Conservation (phyloP, 805 yeast genomes). For the Starmerella davenportii region DNA sequence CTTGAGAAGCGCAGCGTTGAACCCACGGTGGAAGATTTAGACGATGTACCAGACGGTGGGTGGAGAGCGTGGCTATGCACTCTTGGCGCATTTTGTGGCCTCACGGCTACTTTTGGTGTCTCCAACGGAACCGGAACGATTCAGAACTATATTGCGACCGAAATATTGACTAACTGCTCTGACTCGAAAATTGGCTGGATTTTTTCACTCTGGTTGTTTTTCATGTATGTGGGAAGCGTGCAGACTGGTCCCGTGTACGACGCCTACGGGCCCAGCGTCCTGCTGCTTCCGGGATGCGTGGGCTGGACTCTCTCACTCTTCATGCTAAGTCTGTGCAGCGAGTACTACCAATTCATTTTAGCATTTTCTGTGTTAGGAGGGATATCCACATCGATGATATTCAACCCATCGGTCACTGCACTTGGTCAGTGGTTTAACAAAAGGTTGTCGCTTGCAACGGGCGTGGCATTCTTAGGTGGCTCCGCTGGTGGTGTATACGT, state of each 20-base stretch:
- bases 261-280: conserved; percentile 32
- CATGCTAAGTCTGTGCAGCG: conserved; percentile 32
- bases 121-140: conserved; percentile 51
- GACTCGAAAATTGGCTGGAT: conserved; percentile 51
- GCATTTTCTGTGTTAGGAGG: conserved; percentile 40
- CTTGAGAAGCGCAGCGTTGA: no score
- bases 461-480: conserved; percentile 47
- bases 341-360: conserved; percentile 42
- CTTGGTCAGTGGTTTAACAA: conserved; percentile 45
- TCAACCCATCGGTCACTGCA: conserved; percentile 38
- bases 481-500: conserved; percentile 46
- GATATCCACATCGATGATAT: conserved; percentile 25
- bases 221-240: conserved; percentile 29
- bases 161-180: conserved; percentile 31
- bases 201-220: conserved; percentile 30
- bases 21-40: background rate
- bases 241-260: conserved; percentile 41
- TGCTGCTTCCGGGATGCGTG: conserved; percentile 31
- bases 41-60: conserved; percentile 33
- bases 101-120: conserved; percentile 42
- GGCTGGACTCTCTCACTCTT: conserved; percentile 34
- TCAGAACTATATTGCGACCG: conserved; percentile 40
- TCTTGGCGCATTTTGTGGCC: conserved; percentile 40
- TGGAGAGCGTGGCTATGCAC: conserved; percentile 36
- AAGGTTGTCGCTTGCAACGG: conserved; percentile 42